Evolutionary conservation across 495 filamentous ascomycete species (phyloP).

Genomic region (Terfezia boudieri): DNA sequence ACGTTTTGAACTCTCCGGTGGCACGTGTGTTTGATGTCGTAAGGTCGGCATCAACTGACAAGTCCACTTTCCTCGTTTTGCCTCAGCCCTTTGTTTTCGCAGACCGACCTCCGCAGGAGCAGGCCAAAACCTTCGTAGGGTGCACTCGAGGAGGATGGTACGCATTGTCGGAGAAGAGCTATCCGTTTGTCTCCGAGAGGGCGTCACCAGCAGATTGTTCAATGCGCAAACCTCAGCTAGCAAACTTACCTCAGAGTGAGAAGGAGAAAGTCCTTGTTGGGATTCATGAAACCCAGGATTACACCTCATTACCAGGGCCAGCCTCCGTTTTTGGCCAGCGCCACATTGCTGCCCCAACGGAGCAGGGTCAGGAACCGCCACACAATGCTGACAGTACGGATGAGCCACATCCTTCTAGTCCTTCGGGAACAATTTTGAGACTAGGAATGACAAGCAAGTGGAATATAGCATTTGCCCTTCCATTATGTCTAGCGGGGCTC

Average conservation of each 20-base stretch:
- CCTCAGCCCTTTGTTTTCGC: slow-evolving; percentile 62
- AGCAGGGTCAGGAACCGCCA: neutral
- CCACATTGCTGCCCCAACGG: neutral
- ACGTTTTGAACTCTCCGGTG: slow-evolving; percentile 61
- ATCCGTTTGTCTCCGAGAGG: slow-evolving; percentile 31
- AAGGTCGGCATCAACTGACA: slow-evolving; percentile 33
- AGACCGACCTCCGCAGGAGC: slow-evolving; percentile 26
- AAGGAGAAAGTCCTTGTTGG: slow-evolving; percentile 13
- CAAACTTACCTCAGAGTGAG: slow-evolving; percentile 7
- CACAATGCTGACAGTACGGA: neutral
- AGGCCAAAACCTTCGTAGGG: slow-evolving; percentile 51
- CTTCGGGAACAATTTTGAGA: neutral
- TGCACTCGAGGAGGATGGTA: slow-evolving; percentile 78
- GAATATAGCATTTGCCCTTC: neutral
- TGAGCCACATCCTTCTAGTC: neutral
- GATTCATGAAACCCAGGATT: slow-evolving; percentile 8
- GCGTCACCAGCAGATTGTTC: slow-evolving; percentile 14
- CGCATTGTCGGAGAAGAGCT: slow-evolving; percentile 69
- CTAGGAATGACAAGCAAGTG: neutral
- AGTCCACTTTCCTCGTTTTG: slow-evolving; percentile 47
- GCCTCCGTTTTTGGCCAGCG: too few species aligned
- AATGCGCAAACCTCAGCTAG: slow-evolving; percentile 6
- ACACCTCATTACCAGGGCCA: neutral
- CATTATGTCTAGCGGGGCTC: neutral
- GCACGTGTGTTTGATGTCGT: slow-evolving; percentile 81